phyloP scores from a whole-genome alignment of 129 eudicot species.

The Logfia minima region DNA sequence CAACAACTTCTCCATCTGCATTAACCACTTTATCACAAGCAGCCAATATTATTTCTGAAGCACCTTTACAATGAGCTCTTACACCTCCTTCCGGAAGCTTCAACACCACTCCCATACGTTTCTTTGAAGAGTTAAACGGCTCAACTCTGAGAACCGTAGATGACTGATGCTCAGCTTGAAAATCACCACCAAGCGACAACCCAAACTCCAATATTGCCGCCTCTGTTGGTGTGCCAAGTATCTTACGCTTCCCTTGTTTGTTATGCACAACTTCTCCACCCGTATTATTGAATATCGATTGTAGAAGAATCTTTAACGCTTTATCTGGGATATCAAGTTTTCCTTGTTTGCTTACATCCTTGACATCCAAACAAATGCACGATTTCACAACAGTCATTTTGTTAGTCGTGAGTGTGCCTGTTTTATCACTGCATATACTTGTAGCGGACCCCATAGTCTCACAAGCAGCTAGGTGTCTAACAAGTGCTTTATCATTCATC shows the following conservation, averaged over 20 bases:
- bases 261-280: constrained; percentile 87
- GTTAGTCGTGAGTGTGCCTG: constrained; percentile 90
- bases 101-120: constrained; percentile 83
- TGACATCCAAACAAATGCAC: constrained; percentile 68
- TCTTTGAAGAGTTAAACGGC: constrained; percentile 92
- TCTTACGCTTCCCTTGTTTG: constrained; percentile 69
- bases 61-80: constrained; percentile 82
- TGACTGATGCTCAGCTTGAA: constrained; percentile 48
- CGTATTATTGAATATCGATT: constrained; percentile 85
- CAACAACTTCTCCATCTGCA: constrained; percentile 63
- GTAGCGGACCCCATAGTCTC: constrained; percentile 99
- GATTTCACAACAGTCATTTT: constrained; percentile 94
- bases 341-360: constrained; percentile 48
- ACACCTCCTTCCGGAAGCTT: constrained; percentile 70
- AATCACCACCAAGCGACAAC: constrained; percentile 80
- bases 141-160: constrained; percentile 63
- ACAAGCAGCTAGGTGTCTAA: constrained; percentile 88
- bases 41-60: constrained; percentile 82
- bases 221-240: constrained; percentile 89
- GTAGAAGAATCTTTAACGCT: constrained; percentile 46
- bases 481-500: constrained; percentile 97
- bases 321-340: constrained; percentile 51
- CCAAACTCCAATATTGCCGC: constrained; percentile 78
- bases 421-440: constrained; percentile 94
- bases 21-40: constrained; percentile 69